Percentiles rank a stretch among this genome's conserved stretches.
These are phyloP conservation scores for Jackrogersella minutella DNA, from an alignment of 495 filamentous ascomycete species.

Conservation along the genomic window DNA sequence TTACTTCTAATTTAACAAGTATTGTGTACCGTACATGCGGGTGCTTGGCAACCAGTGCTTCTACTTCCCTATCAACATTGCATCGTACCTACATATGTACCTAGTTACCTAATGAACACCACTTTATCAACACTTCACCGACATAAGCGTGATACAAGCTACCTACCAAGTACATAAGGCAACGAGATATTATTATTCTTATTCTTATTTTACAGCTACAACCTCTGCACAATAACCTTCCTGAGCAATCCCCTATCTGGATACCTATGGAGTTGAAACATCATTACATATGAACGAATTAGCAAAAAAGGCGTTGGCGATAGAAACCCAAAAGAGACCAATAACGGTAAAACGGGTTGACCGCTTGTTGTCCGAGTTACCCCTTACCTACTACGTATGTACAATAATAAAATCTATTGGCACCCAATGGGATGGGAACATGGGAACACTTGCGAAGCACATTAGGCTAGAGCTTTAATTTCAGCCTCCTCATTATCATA, in stretches of 20 bases:
- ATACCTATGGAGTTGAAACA: not conserved
- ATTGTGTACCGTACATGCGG: constrained; percentile 16
- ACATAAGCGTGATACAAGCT: too few relatives aligned
- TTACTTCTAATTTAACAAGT: constrained; percentile 18
- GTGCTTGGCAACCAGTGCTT: constrained; percentile 35
- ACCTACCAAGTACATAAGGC: too few relatives aligned
- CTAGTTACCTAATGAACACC: not conserved
- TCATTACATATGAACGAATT: not conserved
- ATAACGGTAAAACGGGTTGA: not conserved
- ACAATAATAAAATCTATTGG: constrained; percentile 11
- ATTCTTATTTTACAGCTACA: too few relatives aligned
- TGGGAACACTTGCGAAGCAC: too few relatives aligned
- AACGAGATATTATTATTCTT: too few relatives aligned
- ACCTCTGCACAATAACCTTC: too few relatives aligned
- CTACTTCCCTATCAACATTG: not conserved
- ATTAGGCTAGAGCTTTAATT: not conserved
- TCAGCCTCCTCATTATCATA: not conserved
- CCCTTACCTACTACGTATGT: too few relatives aligned
- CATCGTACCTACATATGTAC: not conserved
- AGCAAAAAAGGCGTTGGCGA: not conserved
- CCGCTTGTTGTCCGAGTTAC: not conserved
- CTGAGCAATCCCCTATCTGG: not conserved
- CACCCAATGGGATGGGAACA: not conserved
- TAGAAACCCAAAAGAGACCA: not conserved
- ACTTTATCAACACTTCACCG: too few relatives aligned